A percentile compares a stretch with the other conserved stretches of the same genome.
phyloP scores from a whole-genome alignment of 768 basidiomycete species.

The Erythrobasidium yunnanense region DNA sequence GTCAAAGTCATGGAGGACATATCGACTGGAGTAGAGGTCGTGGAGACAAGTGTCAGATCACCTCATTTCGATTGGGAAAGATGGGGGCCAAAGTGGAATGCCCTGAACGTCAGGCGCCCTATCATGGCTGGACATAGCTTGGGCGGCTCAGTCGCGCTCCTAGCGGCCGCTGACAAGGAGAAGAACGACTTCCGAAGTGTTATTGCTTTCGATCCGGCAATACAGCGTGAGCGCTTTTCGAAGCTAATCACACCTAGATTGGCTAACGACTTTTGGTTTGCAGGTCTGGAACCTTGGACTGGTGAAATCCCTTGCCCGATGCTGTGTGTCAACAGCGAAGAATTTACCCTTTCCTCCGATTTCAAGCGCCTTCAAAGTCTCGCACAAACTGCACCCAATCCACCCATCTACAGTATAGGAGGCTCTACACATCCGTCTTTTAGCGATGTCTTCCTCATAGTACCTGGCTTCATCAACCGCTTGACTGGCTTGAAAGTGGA shows the following conservation, averaged over 20 bases:
- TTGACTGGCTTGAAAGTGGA: constrained; percentile 9
- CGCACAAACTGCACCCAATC: background rate
- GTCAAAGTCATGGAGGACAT: constrained; percentile 54
- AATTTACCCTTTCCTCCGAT: constrained; percentile 26
- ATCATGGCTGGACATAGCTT: constrained; percentile 28
- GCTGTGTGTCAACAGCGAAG: constrained; percentile 43
- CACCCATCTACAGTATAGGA: constrained; percentile 21
- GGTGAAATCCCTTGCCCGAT: constrained; percentile 34
- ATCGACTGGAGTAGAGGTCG: constrained; percentile 45
- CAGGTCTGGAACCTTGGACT: constrained; percentile 26
- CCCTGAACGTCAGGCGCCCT: constrained; percentile 6
- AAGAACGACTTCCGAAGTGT: constrained; percentile 8
- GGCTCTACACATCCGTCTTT: constrained; percentile 36
- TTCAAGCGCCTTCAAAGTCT: constrained; percentile 2
- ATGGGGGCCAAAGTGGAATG: constrained; percentile 34
- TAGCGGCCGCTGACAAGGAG: constrained; percentile 13
- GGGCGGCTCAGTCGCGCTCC: constrained; percentile 21
- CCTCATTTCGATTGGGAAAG: constrained; percentile 44
- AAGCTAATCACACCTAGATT: background rate
- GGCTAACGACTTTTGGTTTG: background rate
- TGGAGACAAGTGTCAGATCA: constrained; percentile 46
- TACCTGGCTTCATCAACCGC: constrained; percentile 27
- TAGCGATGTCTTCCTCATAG: constrained; percentile 34
- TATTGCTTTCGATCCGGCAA: constrained; percentile 20
- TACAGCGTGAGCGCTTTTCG: constrained; percentile 22